Evolutionary conservation across 257 asterid species (phyloP).

Genomic region (Nicotiana knightiana): DNA sequence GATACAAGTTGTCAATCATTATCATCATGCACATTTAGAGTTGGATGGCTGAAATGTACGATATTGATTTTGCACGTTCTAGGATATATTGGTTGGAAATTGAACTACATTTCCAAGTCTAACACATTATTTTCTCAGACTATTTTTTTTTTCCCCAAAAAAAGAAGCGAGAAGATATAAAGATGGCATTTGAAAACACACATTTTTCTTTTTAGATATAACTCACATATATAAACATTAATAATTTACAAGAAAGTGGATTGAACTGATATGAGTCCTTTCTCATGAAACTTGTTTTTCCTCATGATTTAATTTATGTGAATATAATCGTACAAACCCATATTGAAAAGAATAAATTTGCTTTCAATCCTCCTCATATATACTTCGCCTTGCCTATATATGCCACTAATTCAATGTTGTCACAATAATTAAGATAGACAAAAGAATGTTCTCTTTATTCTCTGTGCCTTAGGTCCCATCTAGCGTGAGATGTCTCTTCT

Average conservation of each 20-base stretch:
- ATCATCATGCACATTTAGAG: background rate
- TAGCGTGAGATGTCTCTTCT: background rate
- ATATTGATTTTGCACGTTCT: background rate
- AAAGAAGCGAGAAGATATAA: no score
- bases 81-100: background rate
- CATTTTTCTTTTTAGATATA: no score
- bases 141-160: no score
- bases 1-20: background rate
- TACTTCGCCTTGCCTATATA: background rate
- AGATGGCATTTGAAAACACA: background rate
- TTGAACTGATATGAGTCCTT: background rate
- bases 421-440: background rate
- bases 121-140: background rate
- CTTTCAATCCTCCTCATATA: background rate
- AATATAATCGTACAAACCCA: no score
- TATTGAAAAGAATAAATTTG: background rate
- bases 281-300: background rate
- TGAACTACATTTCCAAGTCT: background rate
- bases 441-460: slow-evolving; percentile 7
- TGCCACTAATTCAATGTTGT: background rate
- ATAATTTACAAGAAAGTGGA: no score
- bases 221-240: no score
- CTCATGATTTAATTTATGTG: background rate
- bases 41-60: background rate
- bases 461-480: background rate